Evolutionary conservation across 148 eudicot genomes (phyloP), one percentile per base, ranked within the genome.

Genomic region (Persicaria maculosa): DNA sequence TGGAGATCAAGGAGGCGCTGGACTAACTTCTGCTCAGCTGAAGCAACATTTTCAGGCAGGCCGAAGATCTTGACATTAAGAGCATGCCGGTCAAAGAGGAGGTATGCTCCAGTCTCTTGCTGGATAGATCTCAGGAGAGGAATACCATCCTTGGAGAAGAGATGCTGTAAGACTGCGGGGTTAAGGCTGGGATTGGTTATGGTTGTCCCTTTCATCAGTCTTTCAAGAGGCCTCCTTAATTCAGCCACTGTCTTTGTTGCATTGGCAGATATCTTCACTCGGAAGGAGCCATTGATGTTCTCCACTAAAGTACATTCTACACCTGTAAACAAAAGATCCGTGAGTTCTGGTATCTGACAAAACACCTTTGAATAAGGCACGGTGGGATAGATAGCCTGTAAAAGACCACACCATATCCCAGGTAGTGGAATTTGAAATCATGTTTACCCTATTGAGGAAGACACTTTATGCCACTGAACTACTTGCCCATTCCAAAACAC

Each of bases 181-280:
- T 86, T 82, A 62, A 96, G 88, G 76, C 78, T 86, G n/a, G 89
- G 62, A 80, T 96, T 85, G 15, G 80, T 76, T 31, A 96, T 53
- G 14, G 74, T 57, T 55, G 79, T 90, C 62, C 99, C 99, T 79
- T 77, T 85, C 93, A 89, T 88, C 47, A 96, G 88, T 72, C 80
- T 77, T 83, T 92, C 97, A 47, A 96, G 77, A 76, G 97, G 92
- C 76, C 82, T 72, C 78, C 97, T 90, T 78, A 88, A 44, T 67
- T 92, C 97, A 19, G 94, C 97, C 71, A 96, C 92, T 46, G 74
- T 79, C 87, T 85, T 96, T 61, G 97, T 96, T 44, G 94, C 99
- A 74, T 80, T 80, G 50, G 94, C 97, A 79, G 91, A 85, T 73
- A 96, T 84, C 81, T 77, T 92, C 47, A 96, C 94, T 68, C 93